A percentile compares a stretch with the other conserved stretches of the same genome.
Evolutionary conservation across 2,329 filamentous ascomycete species (phyloP).

Genomic region (Stenocarpella maydis): DNA sequence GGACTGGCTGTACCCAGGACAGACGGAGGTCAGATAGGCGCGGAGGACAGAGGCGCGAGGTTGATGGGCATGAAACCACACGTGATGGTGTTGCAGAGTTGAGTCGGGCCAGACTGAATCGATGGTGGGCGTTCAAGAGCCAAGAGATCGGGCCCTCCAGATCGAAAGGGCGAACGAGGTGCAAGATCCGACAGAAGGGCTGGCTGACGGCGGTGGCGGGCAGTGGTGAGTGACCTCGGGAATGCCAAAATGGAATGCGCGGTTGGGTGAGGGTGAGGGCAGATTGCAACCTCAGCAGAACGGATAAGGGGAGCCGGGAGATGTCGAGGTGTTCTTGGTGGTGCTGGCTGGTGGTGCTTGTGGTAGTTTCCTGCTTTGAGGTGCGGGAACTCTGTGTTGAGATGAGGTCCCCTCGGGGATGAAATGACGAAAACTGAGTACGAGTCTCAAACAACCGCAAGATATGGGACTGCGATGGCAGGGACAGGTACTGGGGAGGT

Average conservation of each 20-base stretch:
- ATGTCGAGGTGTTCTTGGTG: background rate
- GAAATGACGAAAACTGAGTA: slow-evolving; percentile 21
- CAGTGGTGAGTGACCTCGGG: slow-evolving; percentile 21
- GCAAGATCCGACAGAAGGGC: slow-evolving; percentile 5
- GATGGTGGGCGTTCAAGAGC: background rate
- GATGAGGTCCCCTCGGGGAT: slow-evolving; percentile 15
- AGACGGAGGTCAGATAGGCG: slow-evolving; percentile 13
- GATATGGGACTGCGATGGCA: background rate
- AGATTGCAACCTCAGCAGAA: too few species aligned
- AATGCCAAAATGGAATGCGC: background rate
- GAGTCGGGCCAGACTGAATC: background rate
- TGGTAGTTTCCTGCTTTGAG: slow-evolving; percentile 13
- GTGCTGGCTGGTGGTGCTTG: background rate
- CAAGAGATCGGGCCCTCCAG: background rate
- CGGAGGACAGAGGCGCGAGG: slow-evolving; percentile 6
- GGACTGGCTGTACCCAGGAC: slow-evolving; percentile 11
- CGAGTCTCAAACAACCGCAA: slow-evolving; percentile 11
- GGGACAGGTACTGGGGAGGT: slow-evolving; percentile 11
- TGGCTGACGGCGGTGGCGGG: slow-evolving; percentile 32
- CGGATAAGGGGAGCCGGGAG: slow-evolving; percentile 13
- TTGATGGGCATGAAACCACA: slow-evolving; percentile 13
- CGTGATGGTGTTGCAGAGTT: slow-evolving; percentile 14
- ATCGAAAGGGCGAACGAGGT: slow-evolving; percentile 8
- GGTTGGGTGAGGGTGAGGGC: background rate
- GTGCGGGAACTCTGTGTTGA: slow-evolving; percentile 22